phyloP scores from a whole-genome alignment of 495 filamentous ascomycete species.

The Cenococcum geophilum region DNA sequence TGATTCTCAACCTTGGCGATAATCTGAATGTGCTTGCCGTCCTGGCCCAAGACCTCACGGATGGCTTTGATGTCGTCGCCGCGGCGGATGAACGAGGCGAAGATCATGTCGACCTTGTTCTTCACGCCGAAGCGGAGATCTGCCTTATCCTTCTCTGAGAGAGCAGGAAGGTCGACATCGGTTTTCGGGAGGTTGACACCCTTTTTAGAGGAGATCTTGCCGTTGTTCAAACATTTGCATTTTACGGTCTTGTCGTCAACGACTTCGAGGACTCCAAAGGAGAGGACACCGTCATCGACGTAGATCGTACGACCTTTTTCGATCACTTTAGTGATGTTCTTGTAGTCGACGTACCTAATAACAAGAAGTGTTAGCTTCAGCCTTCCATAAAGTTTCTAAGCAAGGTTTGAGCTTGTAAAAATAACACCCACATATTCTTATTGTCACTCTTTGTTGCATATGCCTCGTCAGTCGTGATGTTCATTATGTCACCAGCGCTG shows the following conservation, averaged over 20 bases:
- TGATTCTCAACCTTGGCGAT: constrained; percentile 99
- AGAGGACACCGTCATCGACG: constrained; percentile 95
- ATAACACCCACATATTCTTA: constrained; percentile 76
- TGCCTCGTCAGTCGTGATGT: constrained; percentile 96
- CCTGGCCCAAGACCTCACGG: constrained; percentile 81
- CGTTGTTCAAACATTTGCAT: constrained; percentile 85
- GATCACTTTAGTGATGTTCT: constrained; percentile 99
- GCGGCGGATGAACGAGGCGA: constrained; percentile 94
- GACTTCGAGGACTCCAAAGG: constrained; percentile 85
- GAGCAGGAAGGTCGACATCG: constrained; percentile 92
- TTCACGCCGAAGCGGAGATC: constrained; percentile 93
- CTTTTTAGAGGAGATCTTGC: constrained; percentile 96
- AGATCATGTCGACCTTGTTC: constrained; percentile 98
- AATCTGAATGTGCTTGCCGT: constrained; percentile 96
- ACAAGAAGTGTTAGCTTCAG: background rate
- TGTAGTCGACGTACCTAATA: constrained; percentile 92
- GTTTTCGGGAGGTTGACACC: constrained; percentile 98
- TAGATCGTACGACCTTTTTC: constrained; percentile 89
- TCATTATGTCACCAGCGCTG: constrained; percentile 70
- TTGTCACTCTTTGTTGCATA: constrained; percentile 78
- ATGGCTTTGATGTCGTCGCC: constrained; percentile 88
- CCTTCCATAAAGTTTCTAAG: background rate
- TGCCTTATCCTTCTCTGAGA: constrained; percentile 96
- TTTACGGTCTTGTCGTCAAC: constrained; percentile 82
- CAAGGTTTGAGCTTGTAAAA: background rate